Percentiles rank a stretch among this genome's conserved stretches.
Evolutionary conservation across 2,329 filamentous ascomycete genomes (phyloP).

Genomic region (Chaetomium sp.): DNA sequence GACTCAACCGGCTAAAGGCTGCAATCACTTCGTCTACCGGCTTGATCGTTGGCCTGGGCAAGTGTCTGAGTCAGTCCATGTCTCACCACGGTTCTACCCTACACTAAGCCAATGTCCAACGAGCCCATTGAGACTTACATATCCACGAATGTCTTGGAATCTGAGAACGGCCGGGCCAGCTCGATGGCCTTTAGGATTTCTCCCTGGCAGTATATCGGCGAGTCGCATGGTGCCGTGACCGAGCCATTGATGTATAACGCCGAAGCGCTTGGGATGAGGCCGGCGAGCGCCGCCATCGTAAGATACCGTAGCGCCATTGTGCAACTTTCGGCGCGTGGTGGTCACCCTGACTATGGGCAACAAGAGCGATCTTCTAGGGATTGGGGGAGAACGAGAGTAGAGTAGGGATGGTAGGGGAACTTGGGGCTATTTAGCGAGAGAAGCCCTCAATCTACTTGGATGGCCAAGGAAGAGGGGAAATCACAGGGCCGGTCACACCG

Average conservation of each 20-base stretch:
- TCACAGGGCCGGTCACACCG: not conserved
- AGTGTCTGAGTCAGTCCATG: conserved; percentile 25
- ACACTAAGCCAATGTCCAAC: not conserved
- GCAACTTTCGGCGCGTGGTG: conserved; percentile 3
- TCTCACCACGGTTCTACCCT: conserved; percentile 19
- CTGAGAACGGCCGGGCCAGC: conserved; percentile 63
- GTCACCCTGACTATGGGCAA: not conserved
- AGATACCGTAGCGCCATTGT: conserved; percentile 23
- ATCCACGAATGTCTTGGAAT: conserved; percentile 73
- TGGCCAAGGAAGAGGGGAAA: not conserved
- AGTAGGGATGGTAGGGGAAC: not conserved
- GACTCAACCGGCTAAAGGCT: conserved; percentile 60
- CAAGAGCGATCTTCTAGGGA: not conserved
- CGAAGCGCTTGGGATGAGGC: conserved; percentile 37
- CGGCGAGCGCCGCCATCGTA: conserved; percentile 37
- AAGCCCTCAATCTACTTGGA: not conserved
- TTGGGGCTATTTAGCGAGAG: not conserved
- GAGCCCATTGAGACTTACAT: conserved; percentile 50
- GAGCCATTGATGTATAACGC: conserved; percentile 63
- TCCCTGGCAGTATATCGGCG: conserved; percentile 67
- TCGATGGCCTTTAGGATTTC: conserved; percentile 64
- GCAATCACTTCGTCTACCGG: conserved; percentile 62
- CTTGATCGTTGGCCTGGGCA: conserved; percentile 57
- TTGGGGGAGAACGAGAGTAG: not conserved
- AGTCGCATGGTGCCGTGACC: conserved; percentile 65